A percentile compares a stretch with the other conserved stretches of the same genome.
These are phyloP conservation scores for Eragrostis tef DNA, from an alignment of 202 grass and related monocot genomes.

Conservation along the genomic window DNA sequence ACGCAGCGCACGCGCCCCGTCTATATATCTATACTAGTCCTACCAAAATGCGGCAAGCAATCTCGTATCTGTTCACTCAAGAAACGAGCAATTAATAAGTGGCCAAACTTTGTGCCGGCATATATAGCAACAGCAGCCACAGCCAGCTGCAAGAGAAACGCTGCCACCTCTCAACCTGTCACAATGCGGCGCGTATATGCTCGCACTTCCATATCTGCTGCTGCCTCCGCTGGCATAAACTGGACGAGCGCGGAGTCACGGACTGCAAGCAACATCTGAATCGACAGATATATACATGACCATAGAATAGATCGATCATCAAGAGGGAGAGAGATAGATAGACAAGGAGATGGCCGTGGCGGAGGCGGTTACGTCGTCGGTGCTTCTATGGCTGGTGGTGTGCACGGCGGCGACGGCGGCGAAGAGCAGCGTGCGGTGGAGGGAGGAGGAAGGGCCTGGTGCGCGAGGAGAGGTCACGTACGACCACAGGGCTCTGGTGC, in stretches of 20 bases:
- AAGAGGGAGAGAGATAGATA: no score
- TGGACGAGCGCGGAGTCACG: background rate
- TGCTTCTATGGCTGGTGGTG: background rate
- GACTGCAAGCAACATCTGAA: background rate
- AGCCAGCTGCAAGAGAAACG: background rate
- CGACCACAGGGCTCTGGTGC: slow-evolving; percentile 69
- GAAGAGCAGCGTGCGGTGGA: background rate
- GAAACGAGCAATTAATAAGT: background rate
- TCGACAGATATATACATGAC: background rate
- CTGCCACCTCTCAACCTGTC: background rate
- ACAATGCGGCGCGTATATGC: background rate
- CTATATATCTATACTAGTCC: no score
- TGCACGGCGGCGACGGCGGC: background rate
- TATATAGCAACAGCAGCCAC: background rate
- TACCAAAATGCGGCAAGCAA: no score
- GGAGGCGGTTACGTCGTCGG: background rate
- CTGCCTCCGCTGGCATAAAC: background rate
- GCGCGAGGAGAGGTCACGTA: slow-evolving; percentile 59
- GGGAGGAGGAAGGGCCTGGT: background rate
- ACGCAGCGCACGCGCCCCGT: background rate
- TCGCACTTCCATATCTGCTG: background rate
- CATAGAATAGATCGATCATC: no score
- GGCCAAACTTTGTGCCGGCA: background rate
- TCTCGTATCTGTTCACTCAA: background rate
- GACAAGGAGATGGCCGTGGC: background rate